Conservation (phyloP, 2,329 filamentous ascomycete genomes). For the Colletotrichum simmondsii region DNA sequence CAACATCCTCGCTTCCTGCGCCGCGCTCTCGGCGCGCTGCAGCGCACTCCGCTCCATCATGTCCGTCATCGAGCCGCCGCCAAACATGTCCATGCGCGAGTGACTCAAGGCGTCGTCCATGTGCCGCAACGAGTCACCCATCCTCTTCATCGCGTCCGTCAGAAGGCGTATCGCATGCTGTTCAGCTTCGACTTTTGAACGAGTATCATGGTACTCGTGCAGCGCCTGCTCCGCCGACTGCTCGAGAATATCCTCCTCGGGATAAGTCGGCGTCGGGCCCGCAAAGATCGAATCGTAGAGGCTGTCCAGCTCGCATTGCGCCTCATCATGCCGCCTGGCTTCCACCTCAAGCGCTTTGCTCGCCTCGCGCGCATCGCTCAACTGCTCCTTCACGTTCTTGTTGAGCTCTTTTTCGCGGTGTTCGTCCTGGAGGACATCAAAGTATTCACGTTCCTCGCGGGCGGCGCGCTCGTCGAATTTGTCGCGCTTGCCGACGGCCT, state of each 20-base stretch:
- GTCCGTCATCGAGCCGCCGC: constrained; percentile 58
- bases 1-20: constrained; percentile 52
- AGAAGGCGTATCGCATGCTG: constrained; percentile 53
- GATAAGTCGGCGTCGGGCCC: constrained; percentile 62
- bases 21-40: constrained; percentile 54
- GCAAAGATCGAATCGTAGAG: constrained; percentile 65
- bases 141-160: constrained; percentile 47
- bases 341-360: constrained; percentile 48
- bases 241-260: constrained; percentile 63
- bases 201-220: constrained; percentile 49
- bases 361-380: constrained; percentile 51
- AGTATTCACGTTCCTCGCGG: constrained; percentile 66
- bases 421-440: constrained; percentile 61
- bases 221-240: constrained; percentile 45
- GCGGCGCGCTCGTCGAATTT: constrained; percentile 59
- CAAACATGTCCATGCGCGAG: constrained; percentile 60
- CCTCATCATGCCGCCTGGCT: constrained; percentile 47
- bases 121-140: constrained; percentile 47
- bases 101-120: constrained; percentile 55
- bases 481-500: constrained; percentile 59
- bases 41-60: constrained; percentile 66
- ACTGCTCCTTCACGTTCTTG: constrained; percentile 50
- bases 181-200: constrained; percentile 51
- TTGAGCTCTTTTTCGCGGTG: constrained; percentile 56
- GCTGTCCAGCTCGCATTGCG: constrained; percentile 59